Evolutionary conservation across 2,329 filamentous ascomycete species (phyloP).

Genomic region (Exophiala dermatitidis): DNA sequence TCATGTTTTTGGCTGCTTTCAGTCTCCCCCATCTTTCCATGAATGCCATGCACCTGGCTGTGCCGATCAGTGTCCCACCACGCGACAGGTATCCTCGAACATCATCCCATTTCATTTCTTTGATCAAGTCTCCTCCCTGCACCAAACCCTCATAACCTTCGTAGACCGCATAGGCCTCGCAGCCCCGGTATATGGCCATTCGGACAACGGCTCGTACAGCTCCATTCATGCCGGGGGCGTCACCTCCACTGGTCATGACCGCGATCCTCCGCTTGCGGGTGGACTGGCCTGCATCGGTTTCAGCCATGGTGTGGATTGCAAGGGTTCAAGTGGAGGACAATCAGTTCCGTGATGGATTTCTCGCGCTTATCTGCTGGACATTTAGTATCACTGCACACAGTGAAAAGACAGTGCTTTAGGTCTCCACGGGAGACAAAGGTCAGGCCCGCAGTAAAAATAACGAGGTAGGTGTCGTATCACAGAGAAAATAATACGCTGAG

Average conservation of each 20-base stretch:
- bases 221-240: conserved; percentile 91
- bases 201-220: conserved; percentile 85
- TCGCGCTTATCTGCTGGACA: too few relatives aligned
- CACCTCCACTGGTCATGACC: conserved; percentile 89
- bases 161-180: conserved; percentile 73
- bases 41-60: conserved; percentile 86
- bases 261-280: conserved; percentile 62
- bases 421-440: too few relatives aligned
- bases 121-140: conserved; percentile 79
- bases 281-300: conserved; percentile 18
- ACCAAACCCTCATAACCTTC: conserved; percentile 97
- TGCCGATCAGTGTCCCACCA: conserved; percentile 92
- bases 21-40: conserved; percentile 80
- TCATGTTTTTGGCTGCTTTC: conserved; percentile 86
- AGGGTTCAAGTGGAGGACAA: neutral
- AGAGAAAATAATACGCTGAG: too few relatives aligned
- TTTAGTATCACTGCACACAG: too few relatives aligned
- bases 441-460: too few relatives aligned
- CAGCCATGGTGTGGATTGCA: conserved; percentile 26
- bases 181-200: conserved; percentile 77
- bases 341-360: too few relatives aligned
- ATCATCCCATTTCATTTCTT: conserved; percentile 82
- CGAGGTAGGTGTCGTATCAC: too few relatives aligned
- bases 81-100: conserved; percentile 91
- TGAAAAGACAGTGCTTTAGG: too few relatives aligned